phyloP scores from a whole-genome alignment of 129 eudicot genomes.

The Rutidosis leptorrhynchoides region DNA sequence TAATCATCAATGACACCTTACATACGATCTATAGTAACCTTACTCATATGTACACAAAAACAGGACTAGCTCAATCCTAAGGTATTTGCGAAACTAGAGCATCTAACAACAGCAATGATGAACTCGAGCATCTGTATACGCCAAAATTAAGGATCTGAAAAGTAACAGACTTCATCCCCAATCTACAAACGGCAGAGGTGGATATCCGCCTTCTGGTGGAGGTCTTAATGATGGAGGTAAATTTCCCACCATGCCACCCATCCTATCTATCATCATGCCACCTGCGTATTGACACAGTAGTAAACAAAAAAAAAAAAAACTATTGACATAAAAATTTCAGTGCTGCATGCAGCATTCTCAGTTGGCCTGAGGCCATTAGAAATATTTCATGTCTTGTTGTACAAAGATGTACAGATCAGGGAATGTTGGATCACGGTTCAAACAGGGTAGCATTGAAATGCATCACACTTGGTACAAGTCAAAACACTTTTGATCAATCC shows the following conservation, averaged over 20 bases:
- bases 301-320: not conserved
- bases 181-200: slow-evolving; percentile 70
- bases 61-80: not conserved
- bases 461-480: not conserved
- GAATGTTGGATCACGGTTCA: not conserved
- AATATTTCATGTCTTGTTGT: not conserved
- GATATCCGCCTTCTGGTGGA: slow-evolving; percentile 89
- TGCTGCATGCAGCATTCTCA: not conserved
- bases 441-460: not conserved
- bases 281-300: slow-evolving; percentile 39
- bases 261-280: slow-evolving; percentile 42
- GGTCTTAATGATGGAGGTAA: slow-evolving; percentile 94
- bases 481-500: not conserved
- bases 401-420: not conserved
- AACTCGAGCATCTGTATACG: not conserved
- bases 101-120: not conserved
- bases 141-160: not conserved
- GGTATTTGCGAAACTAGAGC: not conserved
- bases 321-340: not conserved
- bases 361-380: not conserved
- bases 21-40: no score
- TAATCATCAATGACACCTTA: no score
- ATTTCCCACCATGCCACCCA: slow-evolving; percentile 56
- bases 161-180: slow-evolving; percentile 62
- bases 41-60: not conserved